Percentiles rank a stretch among this genome's conserved stretches.
Conservation (phyloP, 345 rosid genomes). For the Ceriops decandra region DNA sequence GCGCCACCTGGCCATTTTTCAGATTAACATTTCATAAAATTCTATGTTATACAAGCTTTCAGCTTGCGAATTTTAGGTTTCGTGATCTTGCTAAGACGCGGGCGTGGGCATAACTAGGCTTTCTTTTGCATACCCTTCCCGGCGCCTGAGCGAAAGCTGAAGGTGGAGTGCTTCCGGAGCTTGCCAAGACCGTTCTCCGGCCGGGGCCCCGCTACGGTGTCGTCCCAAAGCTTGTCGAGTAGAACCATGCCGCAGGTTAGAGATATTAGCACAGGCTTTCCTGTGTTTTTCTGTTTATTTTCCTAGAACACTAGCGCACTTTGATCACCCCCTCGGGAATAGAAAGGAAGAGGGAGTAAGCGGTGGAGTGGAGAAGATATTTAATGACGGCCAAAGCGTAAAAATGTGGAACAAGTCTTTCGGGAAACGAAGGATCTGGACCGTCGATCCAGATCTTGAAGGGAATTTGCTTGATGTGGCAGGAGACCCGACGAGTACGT, state of each 20-base stretch:
- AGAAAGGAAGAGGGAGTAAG: accelerated
- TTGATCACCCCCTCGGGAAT: neutral
- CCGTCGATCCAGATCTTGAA: conserved; percentile 39
- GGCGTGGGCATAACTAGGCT: no score
- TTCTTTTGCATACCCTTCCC: conserved; percentile 67
- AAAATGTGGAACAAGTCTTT: conserved; percentile 21
- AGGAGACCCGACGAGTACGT: no score
- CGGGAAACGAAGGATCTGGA: conserved; percentile 16
- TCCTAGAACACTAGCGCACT: neutral
- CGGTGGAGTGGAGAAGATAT: conserved; percentile 1
- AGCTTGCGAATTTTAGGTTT: no score
- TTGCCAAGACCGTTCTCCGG: conserved; percentile 94
- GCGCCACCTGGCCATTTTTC: no score
- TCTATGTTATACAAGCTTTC: no score
- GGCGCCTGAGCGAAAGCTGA: conserved; percentile 59
- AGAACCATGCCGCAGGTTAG: conserved; percentile 51
- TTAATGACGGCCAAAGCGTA: conserved; percentile 27
- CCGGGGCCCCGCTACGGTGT: conserved; percentile 91
- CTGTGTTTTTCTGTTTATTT: no score
- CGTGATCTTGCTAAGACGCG: no score
- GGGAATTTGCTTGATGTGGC: no score
- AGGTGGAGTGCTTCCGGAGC: conserved; percentile 72
- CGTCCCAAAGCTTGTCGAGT: conserved; percentile 95
- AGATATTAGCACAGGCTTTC: no score
- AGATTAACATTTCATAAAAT: no score